Conservation (phyloP, 257 asterid species). For the Lantana camara region DNA sequence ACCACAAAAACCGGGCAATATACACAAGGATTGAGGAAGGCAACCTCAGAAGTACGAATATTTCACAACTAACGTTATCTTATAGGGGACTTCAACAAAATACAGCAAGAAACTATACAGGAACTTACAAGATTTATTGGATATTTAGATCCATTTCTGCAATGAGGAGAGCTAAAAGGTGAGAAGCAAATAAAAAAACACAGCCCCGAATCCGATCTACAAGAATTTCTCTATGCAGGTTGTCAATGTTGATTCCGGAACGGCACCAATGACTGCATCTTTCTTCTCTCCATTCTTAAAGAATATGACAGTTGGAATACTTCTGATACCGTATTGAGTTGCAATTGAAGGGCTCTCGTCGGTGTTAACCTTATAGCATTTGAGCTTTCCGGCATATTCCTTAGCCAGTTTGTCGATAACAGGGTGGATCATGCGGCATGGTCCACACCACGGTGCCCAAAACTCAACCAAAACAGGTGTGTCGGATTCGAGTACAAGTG, state of each 20-base stretch:
- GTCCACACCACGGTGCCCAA: conserved; percentile 99
- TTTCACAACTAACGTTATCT: conserved; percentile 22
- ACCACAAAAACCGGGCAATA: too few species aligned
- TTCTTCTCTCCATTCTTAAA: conserved; percentile 88
- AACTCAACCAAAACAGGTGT: conserved; percentile 84
- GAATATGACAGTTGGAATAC: conserved; percentile 91
- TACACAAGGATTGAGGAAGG: too few species aligned
- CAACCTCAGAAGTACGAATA: not conserved
- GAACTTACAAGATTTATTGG: conserved; percentile 38
- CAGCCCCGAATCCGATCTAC: too few species aligned
- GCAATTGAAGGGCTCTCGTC: conserved; percentile 83
- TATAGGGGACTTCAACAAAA: conserved; percentile 25
- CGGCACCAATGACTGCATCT: conserved; percentile 91
- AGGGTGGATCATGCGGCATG: conserved; percentile 92
- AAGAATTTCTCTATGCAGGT: conserved; percentile 80
- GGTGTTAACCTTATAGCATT: conserved; percentile 87
- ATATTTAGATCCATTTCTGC: conserved; percentile 29
- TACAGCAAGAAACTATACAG: conserved; percentile 53
- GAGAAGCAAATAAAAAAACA: conserved; percentile 9
- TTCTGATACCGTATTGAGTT: conserved; percentile 78
- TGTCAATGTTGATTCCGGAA: conserved; percentile 69
- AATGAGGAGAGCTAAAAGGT: conserved; percentile 16
- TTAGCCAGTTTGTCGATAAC: conserved; percentile 79
- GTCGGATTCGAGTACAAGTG: conserved; percentile 54
- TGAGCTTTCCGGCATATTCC: conserved; percentile 69